Conservation (phyloP, 2,329 filamentous ascomycete genomes). For the Colletotrichum sp. region DNA sequence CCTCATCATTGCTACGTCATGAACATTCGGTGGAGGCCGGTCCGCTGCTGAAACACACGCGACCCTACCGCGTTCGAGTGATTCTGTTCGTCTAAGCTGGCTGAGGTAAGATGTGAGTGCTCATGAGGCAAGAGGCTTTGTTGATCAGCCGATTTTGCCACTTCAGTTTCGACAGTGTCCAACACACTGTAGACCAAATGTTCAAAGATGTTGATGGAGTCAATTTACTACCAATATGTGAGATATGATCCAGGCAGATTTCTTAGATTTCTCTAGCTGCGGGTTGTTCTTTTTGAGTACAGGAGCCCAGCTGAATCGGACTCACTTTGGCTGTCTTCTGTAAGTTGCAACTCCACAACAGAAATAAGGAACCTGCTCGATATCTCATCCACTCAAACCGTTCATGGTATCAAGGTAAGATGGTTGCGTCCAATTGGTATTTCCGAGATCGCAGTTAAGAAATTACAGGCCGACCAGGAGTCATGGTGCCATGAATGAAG, state of each 20-base stretch:
- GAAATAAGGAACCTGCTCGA: neutral
- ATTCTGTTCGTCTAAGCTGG: neutral
- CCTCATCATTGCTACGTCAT: neutral
- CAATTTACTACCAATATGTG: neutral
- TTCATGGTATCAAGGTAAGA: fast-evolving
- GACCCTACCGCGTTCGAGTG: neutral
- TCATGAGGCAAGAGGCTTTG: neutral
- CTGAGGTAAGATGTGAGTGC: neutral
- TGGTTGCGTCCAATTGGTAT: neutral
- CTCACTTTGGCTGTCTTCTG: fast-evolving
- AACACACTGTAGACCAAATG: neutral
- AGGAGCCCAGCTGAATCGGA: neutral
- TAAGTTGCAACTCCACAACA: neutral
- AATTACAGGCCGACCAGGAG: neutral
- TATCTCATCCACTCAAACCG: neutral
- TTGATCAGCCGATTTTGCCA: neutral
- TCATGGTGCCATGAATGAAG: neutral
- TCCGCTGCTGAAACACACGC: neutral
- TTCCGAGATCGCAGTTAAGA: neutral
- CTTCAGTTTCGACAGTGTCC: neutral
- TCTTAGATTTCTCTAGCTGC: neutral
- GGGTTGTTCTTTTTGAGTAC: too few relatives aligned
- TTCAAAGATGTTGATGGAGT: neutral
- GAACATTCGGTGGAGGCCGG: neutral
- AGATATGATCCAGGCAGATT: neutral